These are phyloP conservation scores for Dacryopinax spathularia DNA, from an alignment of 768 basidiomycete species.

Conservation along the genomic window DNA sequence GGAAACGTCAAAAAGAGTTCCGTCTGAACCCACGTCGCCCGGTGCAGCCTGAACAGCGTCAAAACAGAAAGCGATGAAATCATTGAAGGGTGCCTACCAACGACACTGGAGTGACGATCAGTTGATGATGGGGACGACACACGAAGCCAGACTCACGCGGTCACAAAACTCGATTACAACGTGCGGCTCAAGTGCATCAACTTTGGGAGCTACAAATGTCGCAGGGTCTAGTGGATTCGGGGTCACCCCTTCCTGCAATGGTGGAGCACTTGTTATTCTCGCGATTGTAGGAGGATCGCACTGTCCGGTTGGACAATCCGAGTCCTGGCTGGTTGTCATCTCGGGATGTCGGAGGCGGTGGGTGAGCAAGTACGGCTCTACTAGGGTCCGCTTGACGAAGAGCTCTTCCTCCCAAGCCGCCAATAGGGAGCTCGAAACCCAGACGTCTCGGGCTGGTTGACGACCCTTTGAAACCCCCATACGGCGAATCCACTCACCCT, in stretches of 20 bases:
- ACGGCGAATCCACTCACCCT: too few relatives aligned
- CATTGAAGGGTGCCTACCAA: conserved; percentile 39
- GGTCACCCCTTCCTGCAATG: background rate
- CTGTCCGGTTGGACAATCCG: background rate
- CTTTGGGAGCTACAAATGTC: conserved; percentile 15
- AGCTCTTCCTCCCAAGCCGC: too few relatives aligned
- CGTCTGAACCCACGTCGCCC: conserved; percentile 87
- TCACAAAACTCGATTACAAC: conserved; percentile 90
- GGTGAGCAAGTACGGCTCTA: too few relatives aligned
- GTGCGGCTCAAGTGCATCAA: conserved; percentile 27
- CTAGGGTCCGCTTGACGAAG: too few relatives aligned
- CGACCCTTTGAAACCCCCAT: too few relatives aligned
- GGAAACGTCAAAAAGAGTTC: conserved; percentile 87
- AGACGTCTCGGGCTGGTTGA: too few relatives aligned
- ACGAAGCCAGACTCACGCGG: conserved; percentile 39
- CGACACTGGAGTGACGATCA: conserved; percentile 41
- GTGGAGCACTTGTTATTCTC: background rate
- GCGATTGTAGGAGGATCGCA: background rate
- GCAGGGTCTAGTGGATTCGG: conserved; percentile 15
- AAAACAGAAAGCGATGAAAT: background rate
- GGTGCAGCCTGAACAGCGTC: conserved; percentile 55
- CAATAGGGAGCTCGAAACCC: too few relatives aligned
- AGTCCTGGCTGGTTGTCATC: background rate
- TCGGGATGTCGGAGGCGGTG: too few relatives aligned
- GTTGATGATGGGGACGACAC: conserved; percentile 3